phyloP scores from a whole-genome alignment of 192 early-diverging fungal species.

The Helicostylum pulchrum region DNA sequence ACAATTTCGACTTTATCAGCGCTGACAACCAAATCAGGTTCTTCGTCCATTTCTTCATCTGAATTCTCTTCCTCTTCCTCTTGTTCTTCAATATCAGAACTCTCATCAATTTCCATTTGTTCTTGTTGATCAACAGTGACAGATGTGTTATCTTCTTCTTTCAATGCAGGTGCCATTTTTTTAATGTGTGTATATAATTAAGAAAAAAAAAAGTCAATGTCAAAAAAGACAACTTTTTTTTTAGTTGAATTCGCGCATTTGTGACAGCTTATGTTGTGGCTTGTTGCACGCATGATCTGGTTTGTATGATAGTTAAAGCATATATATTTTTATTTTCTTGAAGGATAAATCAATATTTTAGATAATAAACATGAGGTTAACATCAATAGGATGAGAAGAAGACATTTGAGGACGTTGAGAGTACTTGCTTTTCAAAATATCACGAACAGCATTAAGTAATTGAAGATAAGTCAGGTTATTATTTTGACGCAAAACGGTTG shows the following conservation, averaged over 20 bases:
- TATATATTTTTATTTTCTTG: too few species aligned
- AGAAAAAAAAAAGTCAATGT: not conserved
- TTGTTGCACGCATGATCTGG: too few species aligned
- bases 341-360: not conserved
- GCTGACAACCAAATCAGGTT: slow-evolving; percentile 29
- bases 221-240: slow-evolving; percentile 6
- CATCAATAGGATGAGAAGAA: slow-evolving; percentile 54
- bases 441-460: slow-evolving; percentile 65
- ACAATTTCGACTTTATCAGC: slow-evolving; percentile 49
- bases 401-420: slow-evolving; percentile 78
- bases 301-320: too few species aligned
- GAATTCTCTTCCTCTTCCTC: slow-evolving; percentile 16
- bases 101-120: slow-evolving; percentile 7
- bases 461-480: slow-evolving; percentile 63
- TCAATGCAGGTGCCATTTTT: slow-evolving; percentile 17
- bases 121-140: not conserved
- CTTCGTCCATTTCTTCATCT: slow-evolving; percentile 38
- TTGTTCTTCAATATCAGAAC: slow-evolving; percentile 1
- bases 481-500: slow-evolving; percentile 50
- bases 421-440: slow-evolving; percentile 59
- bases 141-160: not conserved
- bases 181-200: not conserved
- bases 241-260: too few species aligned
- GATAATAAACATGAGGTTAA: slow-evolving; percentile 26
- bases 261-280: too few species aligned